A percentile compares a stretch with the other conserved stretches of the same genome.
Evolutionary conservation across 192 early-diverging fungal genomes (phyloP).

Genomic region (Entrophospora sp.): DNA sequence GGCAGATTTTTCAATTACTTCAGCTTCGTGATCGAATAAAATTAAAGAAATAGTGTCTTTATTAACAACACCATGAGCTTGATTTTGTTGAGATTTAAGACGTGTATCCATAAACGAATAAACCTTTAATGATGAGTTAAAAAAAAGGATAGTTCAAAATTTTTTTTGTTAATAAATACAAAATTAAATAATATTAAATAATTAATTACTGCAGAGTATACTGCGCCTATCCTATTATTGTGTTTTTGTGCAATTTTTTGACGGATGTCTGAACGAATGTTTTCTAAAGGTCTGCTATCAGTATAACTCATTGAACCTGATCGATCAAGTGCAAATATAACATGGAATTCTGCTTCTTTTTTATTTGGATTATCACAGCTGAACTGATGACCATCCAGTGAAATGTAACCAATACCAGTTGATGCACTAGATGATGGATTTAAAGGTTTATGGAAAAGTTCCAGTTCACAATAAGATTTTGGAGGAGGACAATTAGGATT

Average conservation of each 20-base stretch:
- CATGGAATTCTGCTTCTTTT: too few relatives aligned
- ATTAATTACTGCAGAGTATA: conserved; percentile 11
- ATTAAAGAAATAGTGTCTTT: conserved; percentile 3
- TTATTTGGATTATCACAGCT: too few relatives aligned
- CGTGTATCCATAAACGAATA: conserved; percentile 10
- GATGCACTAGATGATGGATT: too few relatives aligned
- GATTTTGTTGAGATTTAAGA: too few relatives aligned
- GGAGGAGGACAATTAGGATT: neutral
- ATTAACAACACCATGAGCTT: neutral
- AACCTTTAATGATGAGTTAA: too few relatives aligned
- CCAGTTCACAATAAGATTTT: neutral
- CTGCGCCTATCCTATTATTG: too few relatives aligned
- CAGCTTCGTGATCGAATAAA: neutral
- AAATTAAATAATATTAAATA: too few relatives aligned
- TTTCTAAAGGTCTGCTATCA: neutral
- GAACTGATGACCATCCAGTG: too few relatives aligned
- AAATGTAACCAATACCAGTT: too few relatives aligned
- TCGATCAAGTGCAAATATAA: too few relatives aligned
- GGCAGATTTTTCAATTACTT: neutral
- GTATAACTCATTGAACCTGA: neutral
- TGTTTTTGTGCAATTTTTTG: neutral
- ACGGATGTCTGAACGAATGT: neutral
- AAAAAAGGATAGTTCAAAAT: too few relatives aligned
- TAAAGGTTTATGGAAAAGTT: conserved; percentile 1
- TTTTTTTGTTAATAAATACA: too few relatives aligned